These are phyloP conservation scores for Sonneratia alba DNA, from an alignment of 345 rosid genomes.

Conservation along the genomic window DNA sequence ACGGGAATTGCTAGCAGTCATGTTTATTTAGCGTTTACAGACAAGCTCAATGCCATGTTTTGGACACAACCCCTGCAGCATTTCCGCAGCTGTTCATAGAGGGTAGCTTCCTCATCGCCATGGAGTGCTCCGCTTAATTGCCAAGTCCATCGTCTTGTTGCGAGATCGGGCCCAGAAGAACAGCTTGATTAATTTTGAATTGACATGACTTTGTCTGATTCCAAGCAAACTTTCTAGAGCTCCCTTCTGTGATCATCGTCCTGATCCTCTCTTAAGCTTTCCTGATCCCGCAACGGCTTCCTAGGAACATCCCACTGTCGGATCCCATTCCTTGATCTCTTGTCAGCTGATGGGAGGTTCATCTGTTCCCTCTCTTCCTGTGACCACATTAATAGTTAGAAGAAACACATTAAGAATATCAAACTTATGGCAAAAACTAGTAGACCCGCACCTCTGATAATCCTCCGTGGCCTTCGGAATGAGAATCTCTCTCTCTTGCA, in stretches of 20 bases:
- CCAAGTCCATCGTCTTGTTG: neutral
- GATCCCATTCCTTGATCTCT: constrained; percentile 24
- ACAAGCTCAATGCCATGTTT: neutral
- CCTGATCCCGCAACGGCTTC: constrained; percentile 20
- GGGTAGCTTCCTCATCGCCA: neutral
- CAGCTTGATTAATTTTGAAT: neutral
- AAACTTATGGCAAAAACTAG: neutral
- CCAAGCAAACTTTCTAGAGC: neutral
- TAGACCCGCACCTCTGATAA: constrained; percentile 17
- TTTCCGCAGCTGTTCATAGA: neutral
- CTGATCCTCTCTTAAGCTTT: constrained; percentile 26
- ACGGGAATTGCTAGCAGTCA: neutral
- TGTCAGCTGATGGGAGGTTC: constrained; percentile 33
- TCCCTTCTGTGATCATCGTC: constrained; percentile 14
- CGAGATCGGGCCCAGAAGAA: neutral
- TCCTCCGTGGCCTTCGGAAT: constrained; percentile 17
- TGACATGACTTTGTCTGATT: neutral
- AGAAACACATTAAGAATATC: neutral
- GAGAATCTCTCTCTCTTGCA: constrained; percentile 18
- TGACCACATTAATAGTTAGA: neutral
- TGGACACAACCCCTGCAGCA: neutral
- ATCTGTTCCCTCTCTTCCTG: constrained; percentile 25
- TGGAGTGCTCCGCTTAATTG: neutral
- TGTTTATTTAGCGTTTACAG: neutral
- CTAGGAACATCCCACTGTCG: constrained; percentile 20